These are phyloP conservation scores for Smallanthus sonchifolius DNA, from an alignment of 129 eudicot genomes.

Conservation along the genomic window DNA sequence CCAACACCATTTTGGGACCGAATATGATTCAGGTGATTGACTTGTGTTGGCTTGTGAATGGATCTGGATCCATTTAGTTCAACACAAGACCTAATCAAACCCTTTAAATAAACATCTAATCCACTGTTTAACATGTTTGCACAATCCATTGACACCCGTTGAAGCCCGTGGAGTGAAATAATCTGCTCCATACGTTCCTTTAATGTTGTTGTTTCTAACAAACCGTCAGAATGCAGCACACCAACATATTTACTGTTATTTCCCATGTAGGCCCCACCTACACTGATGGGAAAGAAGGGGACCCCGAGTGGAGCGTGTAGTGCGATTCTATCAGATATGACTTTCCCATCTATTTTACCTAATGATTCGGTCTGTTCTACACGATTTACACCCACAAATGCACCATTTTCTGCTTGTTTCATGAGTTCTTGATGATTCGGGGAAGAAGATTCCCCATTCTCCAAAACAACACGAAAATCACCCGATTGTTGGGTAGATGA, in stretches of 20 bases:
- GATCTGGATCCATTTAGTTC: constrained; percentile 60
- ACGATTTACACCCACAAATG: constrained; percentile 39
- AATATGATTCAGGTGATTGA: constrained; percentile 36
- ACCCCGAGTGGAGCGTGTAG: constrained; percentile 84
- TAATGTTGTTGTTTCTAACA: constrained; percentile 56
- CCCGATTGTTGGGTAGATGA: constrained; percentile 30
- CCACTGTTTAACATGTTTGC: constrained; percentile 70
- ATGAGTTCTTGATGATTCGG: constrained; percentile 47
- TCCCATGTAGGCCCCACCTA: constrained; percentile 49
- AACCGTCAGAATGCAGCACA: constrained; percentile 43
- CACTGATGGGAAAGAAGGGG: constrained; percentile 51
- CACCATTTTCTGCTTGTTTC: constrained; percentile 37
- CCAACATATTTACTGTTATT: constrained; percentile 41
- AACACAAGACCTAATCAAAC: constrained; percentile 65
- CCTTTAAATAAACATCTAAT: constrained; percentile 72
- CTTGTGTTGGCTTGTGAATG: constrained; percentile 34
- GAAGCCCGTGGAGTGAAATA: constrained; percentile 54
- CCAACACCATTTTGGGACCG: constrained; percentile 51
- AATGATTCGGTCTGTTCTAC: constrained; percentile 37
- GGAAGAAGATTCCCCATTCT: constrained; percentile 52
- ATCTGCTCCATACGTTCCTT: constrained; percentile 81
- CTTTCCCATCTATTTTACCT: constrained; percentile 37
- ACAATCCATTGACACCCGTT: constrained; percentile 69
- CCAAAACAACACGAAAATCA: constrained; percentile 34
- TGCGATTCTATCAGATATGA: constrained; percentile 41